phyloP scores from a whole-genome alignment of 306 rosid genomes.

The Gynostemma pentaphyllum region DNA sequence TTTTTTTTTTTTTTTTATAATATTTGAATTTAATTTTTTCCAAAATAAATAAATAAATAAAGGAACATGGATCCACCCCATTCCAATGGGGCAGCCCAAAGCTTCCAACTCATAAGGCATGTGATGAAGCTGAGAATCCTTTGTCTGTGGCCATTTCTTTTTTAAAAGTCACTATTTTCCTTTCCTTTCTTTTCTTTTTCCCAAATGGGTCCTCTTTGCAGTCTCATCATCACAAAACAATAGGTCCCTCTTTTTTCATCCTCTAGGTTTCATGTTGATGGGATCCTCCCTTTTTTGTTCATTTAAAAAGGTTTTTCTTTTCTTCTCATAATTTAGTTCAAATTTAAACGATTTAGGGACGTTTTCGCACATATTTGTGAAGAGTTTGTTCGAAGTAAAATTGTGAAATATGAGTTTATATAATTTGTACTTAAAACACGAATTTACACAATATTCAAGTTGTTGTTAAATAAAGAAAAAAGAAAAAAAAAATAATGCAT shows the following conservation, averaged over 20 bases:
- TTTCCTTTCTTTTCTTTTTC: not conserved
- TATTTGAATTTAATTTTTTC: no score
- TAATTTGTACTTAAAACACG: no score
- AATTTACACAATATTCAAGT: no score
- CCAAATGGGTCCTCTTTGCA: conserved; percentile 17
- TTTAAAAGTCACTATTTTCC: conserved; percentile 9
- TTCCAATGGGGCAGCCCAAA: conserved; percentile 30
- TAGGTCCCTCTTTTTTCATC: not conserved
- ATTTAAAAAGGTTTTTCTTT: not conserved
- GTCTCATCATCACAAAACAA: conserved; percentile 30
- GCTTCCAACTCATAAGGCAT: conserved; percentile 46
- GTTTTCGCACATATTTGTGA: no score
- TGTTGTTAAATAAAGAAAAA: no score
- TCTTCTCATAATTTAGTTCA: not conserved
- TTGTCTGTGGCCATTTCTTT: conserved; percentile 40
- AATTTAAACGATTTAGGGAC: no score
- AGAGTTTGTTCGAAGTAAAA: no score
- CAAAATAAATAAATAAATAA: not conserved
- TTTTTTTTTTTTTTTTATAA: not conserved
- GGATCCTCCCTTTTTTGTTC: not conserved
- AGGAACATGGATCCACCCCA: conserved; percentile 56
- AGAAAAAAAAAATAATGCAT: no score
- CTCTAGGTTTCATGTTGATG: conserved; percentile 7
- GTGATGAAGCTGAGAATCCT: conserved; percentile 39
- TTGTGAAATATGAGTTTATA: no score